These are phyloP conservation scores for Scedosporium minutisporum DNA, from an alignment of 2,329 filamentous ascomycete genomes.

Conservation along the genomic window DNA sequence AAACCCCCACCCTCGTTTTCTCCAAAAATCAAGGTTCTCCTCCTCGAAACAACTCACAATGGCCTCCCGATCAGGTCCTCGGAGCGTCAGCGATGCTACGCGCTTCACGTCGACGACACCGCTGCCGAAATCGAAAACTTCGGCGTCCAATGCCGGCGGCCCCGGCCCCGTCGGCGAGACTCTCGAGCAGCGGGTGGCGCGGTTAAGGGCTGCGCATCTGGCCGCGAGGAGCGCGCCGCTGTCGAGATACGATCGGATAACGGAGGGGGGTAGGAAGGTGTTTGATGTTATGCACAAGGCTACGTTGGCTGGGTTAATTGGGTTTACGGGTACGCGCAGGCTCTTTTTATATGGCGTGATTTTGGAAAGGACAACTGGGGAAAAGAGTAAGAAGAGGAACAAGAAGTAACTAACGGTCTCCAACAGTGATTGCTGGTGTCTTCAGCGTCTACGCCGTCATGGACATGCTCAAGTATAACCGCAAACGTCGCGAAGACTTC, in stretches of 20 bases:
- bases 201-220: conserved; percentile 57
- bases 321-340: conserved; percentile 42
- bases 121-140: conserved; percentile 57
- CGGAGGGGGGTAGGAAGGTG: conserved; percentile 37
- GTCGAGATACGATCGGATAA: conserved; percentile 40
- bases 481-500: conserved; percentile 50
- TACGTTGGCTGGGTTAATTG: conserved; percentile 44
- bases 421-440: conserved; percentile 42
- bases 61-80: conserved; percentile 40
- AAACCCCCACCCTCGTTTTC: background rate
- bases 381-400: too few relatives aligned
- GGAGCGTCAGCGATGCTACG: conserved; percentile 70
- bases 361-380: background rate
- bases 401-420: background rate
- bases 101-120: conserved; percentile 48
- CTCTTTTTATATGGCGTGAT: background rate
- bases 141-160: conserved; percentile 15
- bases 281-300: conserved; percentile 48
- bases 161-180: conserved; percentile 41
- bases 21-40: background rate
- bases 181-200: conserved; percentile 58
- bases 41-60: conserved; percentile 16
- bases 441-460: conserved; percentile 49
- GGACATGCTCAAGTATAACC: conserved; percentile 54
- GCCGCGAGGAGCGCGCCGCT: conserved; percentile 52